A percentile compares a stretch with the other conserved stretches of the same genome.
Conservation (phyloP, 352 stramenopile genomes). For the Pythium aristosporum region DNA sequence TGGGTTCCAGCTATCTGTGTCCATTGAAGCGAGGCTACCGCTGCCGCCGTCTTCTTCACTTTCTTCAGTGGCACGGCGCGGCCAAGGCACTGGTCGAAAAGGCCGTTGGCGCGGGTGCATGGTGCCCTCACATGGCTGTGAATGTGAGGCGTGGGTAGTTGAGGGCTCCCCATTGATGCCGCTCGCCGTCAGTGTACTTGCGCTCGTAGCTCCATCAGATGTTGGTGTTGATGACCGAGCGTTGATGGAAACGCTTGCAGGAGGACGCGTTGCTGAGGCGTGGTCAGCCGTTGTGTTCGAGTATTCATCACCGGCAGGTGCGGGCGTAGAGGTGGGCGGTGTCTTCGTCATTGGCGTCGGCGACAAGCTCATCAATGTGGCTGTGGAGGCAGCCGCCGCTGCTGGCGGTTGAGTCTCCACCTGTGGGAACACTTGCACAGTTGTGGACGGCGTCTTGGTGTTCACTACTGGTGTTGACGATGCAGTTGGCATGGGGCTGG, state of each 20-base stretch:
- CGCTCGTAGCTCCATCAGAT: not conserved
- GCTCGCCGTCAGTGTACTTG: not conserved
- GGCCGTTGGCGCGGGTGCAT: not conserved
- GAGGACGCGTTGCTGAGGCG: not conserved
- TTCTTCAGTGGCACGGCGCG: not conserved
- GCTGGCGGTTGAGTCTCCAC: not conserved
- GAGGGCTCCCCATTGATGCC: not conserved
- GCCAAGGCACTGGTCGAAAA: not conserved
- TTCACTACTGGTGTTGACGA: not conserved
- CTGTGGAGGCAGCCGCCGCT: not conserved
- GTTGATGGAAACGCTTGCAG: not conserved
- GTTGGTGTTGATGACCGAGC: not conserved
- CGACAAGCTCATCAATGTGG: not conserved
- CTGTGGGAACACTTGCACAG: not conserved
- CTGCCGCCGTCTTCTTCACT: not conserved
- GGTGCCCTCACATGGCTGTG: not conserved
- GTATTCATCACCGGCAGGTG: not conserved
- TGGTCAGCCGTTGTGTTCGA: not conserved
- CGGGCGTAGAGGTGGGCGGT: not conserved
- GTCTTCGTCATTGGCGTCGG: not conserved
- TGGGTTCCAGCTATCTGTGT: not conserved
- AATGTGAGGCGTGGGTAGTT: too few species aligned
- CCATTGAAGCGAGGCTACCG: not conserved
- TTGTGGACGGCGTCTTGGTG: not conserved
- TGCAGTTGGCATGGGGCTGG: not conserved